Base-by-base conservation (phyloP, 139 green algal genomes). In the Nannochloris sp. region DNA sequence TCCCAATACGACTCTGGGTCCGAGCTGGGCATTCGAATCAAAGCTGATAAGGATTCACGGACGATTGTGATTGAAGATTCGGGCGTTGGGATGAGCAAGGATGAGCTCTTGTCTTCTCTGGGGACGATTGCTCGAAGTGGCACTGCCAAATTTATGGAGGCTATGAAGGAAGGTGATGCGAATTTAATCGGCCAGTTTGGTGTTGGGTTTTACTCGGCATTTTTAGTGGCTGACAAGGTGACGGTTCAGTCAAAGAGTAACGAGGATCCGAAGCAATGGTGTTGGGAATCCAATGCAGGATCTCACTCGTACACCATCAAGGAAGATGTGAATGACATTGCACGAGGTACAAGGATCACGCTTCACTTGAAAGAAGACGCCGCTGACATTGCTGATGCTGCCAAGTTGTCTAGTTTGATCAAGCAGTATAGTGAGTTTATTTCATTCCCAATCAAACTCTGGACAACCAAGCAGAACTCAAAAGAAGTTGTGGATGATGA, bases 361-460 rank as follows among this genome's bases (percentile, higher is more conserved):
- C 80, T 98, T 64, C 75, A 92, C 81, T 76, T 97, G 11, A 98
- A 99, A 84, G 87, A 95, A 61, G 91, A 96, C 56, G 80, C 80
- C 16, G 37, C 63, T 23, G 92, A 98, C 59, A 82, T 92, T 65
- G 77, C 81, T 2, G 82, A 95, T 56, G 61, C 73, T 14, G 59
- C 73, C 6, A 86, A 87, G 67, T 68, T 99, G 26, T 63, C 65
- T n/a, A 65, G 55, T 28, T 81, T 99, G 58, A 82, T 99, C 63
- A 95, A 96, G 84, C 89, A 94, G 81, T 98, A 99, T 85, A 89
- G 72, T 26, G 88, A 99, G 85, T 99, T 99, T 79, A 97, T 99
- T 69, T 75, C 78, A 43, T 99, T 98, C 82, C 93, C 93, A 69
- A 97, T 99, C 82, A 90, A 95, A 79, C 74, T 91, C 43, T 96